These are phyloP conservation scores for Yarrowia porcina DNA, from an alignment of 805 yeast species.

Conservation along the genomic window DNA sequence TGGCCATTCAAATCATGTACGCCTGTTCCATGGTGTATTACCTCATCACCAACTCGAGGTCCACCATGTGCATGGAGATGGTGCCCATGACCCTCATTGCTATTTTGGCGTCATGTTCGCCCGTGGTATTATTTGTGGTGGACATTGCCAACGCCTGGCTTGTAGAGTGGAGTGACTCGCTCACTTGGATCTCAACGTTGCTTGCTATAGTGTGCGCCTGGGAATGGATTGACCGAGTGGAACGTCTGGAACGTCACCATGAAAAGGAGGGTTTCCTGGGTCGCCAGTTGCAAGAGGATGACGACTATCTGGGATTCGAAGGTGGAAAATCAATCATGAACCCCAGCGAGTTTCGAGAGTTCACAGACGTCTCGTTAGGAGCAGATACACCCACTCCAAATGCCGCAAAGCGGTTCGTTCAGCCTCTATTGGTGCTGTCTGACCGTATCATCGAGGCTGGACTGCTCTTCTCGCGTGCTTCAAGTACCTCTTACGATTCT, in stretches of 20 bases:
- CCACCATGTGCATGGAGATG: conserved; percentile 49
- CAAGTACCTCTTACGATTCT: neutral
- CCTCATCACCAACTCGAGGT: conserved; percentile 50
- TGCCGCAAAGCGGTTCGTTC: conserved; percentile 1
- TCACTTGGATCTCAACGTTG: conserved; percentile 68
- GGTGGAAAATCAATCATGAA: conserved; percentile 14
- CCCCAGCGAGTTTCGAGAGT: conserved; percentile 15
- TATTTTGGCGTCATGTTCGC: conserved; percentile 52
- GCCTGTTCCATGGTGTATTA: conserved; percentile 60
- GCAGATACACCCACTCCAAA: neutral
- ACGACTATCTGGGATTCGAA: conserved; percentile 32
- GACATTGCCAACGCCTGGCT: conserved; percentile 76
- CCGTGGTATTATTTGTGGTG: conserved; percentile 69
- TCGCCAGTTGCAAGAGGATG: conserved; percentile 70
- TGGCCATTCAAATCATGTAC: conserved; percentile 66
- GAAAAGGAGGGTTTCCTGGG: conserved; percentile 75
- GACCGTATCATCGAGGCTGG: conserved; percentile 20
- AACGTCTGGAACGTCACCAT: conserved; percentile 51
- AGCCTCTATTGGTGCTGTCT: neutral
- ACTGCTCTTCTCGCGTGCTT: conserved; percentile 2
- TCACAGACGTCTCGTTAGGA: conserved; percentile 2
- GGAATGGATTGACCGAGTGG: conserved; percentile 79
- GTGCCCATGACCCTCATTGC: conserved; percentile 57
- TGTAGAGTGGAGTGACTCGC: conserved; percentile 67
- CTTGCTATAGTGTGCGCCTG: conserved; percentile 71